Base-by-base conservation (phyloP, 352 stramenopile species). In the Globisporangium ultimum region DNA sequence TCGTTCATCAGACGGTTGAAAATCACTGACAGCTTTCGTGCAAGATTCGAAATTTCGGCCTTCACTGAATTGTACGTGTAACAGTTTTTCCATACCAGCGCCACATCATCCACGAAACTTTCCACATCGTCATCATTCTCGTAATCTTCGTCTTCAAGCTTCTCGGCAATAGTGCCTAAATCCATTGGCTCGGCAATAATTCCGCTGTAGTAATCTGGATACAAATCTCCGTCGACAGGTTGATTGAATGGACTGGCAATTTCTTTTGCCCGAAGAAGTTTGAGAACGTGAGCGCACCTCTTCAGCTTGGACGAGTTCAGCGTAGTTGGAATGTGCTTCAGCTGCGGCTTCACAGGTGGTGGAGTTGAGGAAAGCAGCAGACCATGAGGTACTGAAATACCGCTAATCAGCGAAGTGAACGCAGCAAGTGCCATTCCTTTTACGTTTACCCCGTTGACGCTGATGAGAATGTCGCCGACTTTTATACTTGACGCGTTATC, bases 11-110 rank as follows among this genome's bases (percentile, higher is more conserved):
- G 60, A 1, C 86, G 80, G 17, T 91, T 76, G 54, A 93, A 93
- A 40, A 91, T 85, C 9, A 79, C 76, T 0, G 82, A 77, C 4
- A 95, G 61, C 54, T 95, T 95, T 28, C 73, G 72, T 15, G 86
- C 86, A 42, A 93, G 71, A 24, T 71, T 70, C 0, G 82, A 91
- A 43, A 95, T 95, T 58, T 91, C 82, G 0, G 86, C 81, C 66
- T 88, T 87, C 49, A 88, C 51, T 22, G 82, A 92, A 49, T 95
- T 95, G 72, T 89, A 95, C 22, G 80, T 71, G 60, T 84, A 91
- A 49, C 86, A 95, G 40, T 95, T 95, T 70, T 84, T 93, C 84
- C 82, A 93, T 15, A 95, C 81, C 17, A 93, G 57, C 24, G 82
- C 58, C 17, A 95, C 83, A 53, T 95, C 86, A 13, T 93, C 86